These are phyloP conservation scores for Pythium grandisporangium DNA, from an alignment of 352 stramenopile genomes.

Conservation along the genomic window DNA sequence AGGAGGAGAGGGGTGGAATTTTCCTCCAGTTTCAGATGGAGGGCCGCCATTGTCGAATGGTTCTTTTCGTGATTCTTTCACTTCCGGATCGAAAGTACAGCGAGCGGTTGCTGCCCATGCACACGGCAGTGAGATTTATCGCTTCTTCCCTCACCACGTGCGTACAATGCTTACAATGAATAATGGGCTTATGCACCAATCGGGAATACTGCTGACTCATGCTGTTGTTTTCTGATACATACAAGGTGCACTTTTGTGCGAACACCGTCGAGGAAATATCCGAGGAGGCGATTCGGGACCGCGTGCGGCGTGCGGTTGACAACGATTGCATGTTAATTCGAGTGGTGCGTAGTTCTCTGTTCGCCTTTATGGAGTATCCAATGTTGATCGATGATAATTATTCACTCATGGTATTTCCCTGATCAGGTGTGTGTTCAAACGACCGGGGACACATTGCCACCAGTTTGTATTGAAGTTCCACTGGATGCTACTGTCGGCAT, in stretches of 20 bases:
- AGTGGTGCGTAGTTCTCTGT: slow-evolving; percentile 71
- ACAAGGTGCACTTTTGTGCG: slow-evolving; percentile 80
- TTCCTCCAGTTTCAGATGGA: slow-evolving; percentile 3
- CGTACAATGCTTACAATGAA: slow-evolving; percentile 1
- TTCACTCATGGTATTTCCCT: too few relatives aligned
- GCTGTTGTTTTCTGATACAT: background rate
- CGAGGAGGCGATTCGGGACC: slow-evolving; percentile 79
- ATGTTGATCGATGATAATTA: background rate
- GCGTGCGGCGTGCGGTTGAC: slow-evolving; percentile 71
- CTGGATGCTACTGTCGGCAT: slow-evolving; percentile 69
- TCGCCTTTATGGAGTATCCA: background rate
- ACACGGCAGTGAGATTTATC: slow-evolving; percentile 76
- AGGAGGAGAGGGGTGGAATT: slow-evolving; percentile 9
- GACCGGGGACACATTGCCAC: slow-evolving; percentile 66
- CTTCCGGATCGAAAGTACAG: slow-evolving; percentile 68
- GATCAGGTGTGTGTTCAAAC: slow-evolving; percentile 81
- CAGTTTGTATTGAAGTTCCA: slow-evolving; percentile 73
- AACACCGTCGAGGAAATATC: slow-evolving; percentile 69
- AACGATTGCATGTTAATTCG: slow-evolving; percentile 84
- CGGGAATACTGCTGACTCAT: background rate
- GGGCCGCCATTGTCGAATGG: slow-evolving; percentile 12
- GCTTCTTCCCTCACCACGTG: slow-evolving; percentile 86
- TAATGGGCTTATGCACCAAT: background rate
- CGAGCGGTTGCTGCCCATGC: slow-evolving; percentile 71
- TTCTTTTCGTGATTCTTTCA: slow-evolving; percentile 13